Conservation (phyloP, 257 asterid genomes). For the Penstemon eatonii region DNA sequence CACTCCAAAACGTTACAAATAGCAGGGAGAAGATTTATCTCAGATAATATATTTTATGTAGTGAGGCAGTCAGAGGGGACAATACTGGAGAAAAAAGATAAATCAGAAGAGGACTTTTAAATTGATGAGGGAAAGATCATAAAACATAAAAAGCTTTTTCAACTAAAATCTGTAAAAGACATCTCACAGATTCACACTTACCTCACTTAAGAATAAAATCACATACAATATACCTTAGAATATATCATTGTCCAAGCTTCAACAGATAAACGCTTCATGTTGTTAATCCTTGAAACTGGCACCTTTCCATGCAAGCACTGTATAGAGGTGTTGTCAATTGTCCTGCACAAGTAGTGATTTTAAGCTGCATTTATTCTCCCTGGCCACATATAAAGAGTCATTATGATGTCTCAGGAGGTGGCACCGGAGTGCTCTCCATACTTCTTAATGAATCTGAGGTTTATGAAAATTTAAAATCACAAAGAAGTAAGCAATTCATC, state of each 20-base stretch:
- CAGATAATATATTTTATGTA: not conserved
- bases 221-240: slow-evolving; percentile 65
- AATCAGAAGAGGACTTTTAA: not conserved
- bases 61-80: not conserved
- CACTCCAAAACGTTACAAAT: not conserved
- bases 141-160: not conserved
- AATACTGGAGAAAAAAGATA: not conserved
- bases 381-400: slow-evolving; percentile 13
- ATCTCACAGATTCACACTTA: slow-evolving; percentile 16
- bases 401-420: slow-evolving; percentile 15
- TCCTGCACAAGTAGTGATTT: slow-evolving; percentile 49
- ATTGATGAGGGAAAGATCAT: not conserved
- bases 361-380: slow-evolving; percentile 23
- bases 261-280: slow-evolving; percentile 81
- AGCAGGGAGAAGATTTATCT: not conserved
- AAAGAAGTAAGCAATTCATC: slow-evolving; percentile 16
- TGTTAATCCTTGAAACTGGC: slow-evolving; percentile 65
- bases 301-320: slow-evolving; percentile 87
- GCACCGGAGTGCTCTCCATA: slow-evolving; percentile 4
- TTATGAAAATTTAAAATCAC: not conserved
- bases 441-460: slow-evolving; percentile 17
- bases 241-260: slow-evolving; percentile 79
- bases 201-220: slow-evolving; percentile 29
- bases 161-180: slow-evolving; percentile 14
- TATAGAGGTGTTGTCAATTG: slow-evolving; percentile 76